A percentile compares a stretch with the other conserved stretches of the same genome.
phyloP scores from a whole-genome alignment of 768 basidiomycete genomes.

The Hebeloma cylindrosporum region DNA sequence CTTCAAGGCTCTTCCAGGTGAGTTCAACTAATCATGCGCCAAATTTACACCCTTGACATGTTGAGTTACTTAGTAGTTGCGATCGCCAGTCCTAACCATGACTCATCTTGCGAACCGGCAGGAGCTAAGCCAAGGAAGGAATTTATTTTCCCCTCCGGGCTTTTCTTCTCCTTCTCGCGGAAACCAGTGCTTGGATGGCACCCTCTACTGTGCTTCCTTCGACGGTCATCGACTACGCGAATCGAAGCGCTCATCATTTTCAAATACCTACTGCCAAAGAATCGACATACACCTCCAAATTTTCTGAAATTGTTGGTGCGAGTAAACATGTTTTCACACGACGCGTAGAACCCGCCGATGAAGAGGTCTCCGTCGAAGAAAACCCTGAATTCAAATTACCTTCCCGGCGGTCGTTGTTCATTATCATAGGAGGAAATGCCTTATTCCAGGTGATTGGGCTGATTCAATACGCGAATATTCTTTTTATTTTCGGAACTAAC shows the following conservation, averaged over 20 bases:
- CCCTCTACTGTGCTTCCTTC: constrained; percentile 16
- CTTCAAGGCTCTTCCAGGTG: no score
- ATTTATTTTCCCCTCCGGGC: no score
- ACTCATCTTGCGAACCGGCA: no score
- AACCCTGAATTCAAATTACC: constrained; percentile 32
- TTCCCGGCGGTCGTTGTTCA: constrained; percentile 24
- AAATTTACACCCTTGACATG: no score
- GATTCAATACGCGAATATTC: background rate
- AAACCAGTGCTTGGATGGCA: constrained; percentile 13
- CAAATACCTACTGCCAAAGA: constrained; percentile 4
- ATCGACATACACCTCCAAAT: constrained; percentile 14
- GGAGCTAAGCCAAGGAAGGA: no score
- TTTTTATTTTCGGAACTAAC: background rate
- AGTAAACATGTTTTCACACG: constrained; percentile 14
- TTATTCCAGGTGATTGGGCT: constrained; percentile 28
- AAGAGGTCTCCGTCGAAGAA: constrained; percentile 2
- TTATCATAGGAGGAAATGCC: constrained; percentile 29
- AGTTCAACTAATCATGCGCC: no score
- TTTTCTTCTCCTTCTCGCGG: no score
- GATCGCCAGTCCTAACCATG: no score
- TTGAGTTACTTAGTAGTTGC: no score
- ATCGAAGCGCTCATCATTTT: background rate
- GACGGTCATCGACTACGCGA: constrained; percentile 19
- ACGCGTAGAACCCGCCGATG: constrained; percentile 13
- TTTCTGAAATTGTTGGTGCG: constrained; percentile 14